These are phyloP conservation scores for Opeltia flavorubescens DNA, from an alignment of 495 filamentous ascomycete genomes.

Conservation along the genomic window DNA sequence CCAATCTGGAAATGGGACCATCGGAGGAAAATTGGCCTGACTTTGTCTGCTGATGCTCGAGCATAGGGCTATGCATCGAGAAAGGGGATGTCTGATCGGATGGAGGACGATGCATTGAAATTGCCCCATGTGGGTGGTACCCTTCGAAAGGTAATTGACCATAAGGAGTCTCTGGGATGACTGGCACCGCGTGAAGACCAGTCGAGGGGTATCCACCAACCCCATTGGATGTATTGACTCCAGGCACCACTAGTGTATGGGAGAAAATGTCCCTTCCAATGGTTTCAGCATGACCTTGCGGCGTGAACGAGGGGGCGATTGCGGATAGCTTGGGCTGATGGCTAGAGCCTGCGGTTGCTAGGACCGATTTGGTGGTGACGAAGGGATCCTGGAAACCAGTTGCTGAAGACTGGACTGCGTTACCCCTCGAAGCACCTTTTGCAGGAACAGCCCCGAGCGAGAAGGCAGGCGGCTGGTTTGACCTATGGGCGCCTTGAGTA, in stretches of 20 bases:
- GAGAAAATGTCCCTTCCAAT: neutral
- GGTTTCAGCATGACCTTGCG: slow-evolving; percentile 8
- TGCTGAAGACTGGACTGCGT: neutral
- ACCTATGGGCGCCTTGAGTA: slow-evolving; percentile 3
- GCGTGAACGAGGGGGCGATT: slow-evolving; percentile 25
- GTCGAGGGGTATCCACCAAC: neutral
- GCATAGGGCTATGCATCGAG: neutral
- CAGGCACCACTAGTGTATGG: neutral
- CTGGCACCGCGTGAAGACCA: neutral
- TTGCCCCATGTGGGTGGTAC: neutral
- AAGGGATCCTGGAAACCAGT: slow-evolving; percentile 16
- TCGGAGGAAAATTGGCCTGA: slow-evolving; percentile 13
- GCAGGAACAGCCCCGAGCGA: slow-evolving; percentile 8
- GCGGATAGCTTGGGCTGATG: slow-evolving; percentile 19
- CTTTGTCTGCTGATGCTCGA: neutral
- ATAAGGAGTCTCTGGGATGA: neutral
- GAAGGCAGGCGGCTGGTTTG: slow-evolving; percentile 15
- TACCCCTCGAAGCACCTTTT: slow-evolving; percentile 3
- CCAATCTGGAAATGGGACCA: slow-evolving; percentile 9
- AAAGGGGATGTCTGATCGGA: neutral
- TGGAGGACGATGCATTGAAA: neutral
- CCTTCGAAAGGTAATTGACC: neutral
- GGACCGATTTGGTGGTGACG: slow-evolving; percentile 4
- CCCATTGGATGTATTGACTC: neutral
- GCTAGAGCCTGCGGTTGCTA: slow-evolving; percentile 1